These are phyloP conservation scores for Colletotrichum tabaci DNA, from an alignment of 2,329 filamentous ascomycete genomes.

Conservation along the genomic window DNA sequence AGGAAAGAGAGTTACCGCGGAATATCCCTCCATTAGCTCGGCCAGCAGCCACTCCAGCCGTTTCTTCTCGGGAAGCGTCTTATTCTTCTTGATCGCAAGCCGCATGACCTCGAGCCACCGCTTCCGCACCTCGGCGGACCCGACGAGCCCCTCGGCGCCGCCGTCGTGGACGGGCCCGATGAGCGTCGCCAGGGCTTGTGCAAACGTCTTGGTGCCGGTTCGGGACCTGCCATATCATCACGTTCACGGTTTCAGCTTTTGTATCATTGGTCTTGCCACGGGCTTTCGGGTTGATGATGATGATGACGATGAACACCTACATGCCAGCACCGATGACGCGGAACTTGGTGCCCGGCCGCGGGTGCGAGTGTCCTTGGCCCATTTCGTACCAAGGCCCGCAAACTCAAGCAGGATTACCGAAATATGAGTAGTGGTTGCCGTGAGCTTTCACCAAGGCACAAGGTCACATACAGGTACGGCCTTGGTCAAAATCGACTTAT, in stretches of 20 bases:
- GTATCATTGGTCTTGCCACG: background rate
- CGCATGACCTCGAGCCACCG: slow-evolving; percentile 38
- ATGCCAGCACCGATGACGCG: slow-evolving; percentile 49
- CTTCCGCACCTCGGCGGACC: slow-evolving; percentile 40
- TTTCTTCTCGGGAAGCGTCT: slow-evolving; percentile 5
- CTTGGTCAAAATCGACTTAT: slow-evolving; percentile 3
- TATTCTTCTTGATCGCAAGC: background rate
- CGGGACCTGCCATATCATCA: slow-evolving; percentile 30
- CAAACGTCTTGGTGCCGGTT: slow-evolving; percentile 48
- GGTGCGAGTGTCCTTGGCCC: slow-evolving; percentile 46
- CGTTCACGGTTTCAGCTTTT: background rate
- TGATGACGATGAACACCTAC: slow-evolving; percentile 1
- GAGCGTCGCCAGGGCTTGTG: slow-evolving; percentile 45
- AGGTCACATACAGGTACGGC: background rate
- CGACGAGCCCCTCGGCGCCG: slow-evolving; percentile 43
- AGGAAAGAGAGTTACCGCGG: background rate
- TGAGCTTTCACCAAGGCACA: background rate
- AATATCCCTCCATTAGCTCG: slow-evolving; percentile 14
- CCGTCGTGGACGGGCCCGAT: slow-evolving; percentile 46
- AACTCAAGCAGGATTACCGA: background rate
- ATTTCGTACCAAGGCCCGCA: slow-evolving; percentile 28
- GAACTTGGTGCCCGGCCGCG: slow-evolving; percentile 43
- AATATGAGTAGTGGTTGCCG: background rate
- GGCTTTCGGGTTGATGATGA: background rate
- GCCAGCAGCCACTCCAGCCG: slow-evolving; percentile 1